These are phyloP conservation scores for Aspergillus vadensis DNA, from an alignment of 2,329 filamentous ascomycete genomes.

Conservation along the genomic window DNA sequence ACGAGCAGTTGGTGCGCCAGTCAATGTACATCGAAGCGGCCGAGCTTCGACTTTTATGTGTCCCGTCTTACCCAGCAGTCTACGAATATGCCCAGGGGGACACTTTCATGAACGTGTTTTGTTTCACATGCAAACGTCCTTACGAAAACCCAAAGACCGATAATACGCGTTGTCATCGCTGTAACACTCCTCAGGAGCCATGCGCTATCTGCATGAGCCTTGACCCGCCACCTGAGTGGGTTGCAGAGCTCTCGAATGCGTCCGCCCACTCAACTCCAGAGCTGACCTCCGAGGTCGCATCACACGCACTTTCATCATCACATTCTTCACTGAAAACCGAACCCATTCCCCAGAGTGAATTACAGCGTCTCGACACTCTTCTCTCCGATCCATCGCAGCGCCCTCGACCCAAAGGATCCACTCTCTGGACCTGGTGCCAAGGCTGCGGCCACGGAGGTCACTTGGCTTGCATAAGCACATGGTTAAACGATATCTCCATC, in stretches of 20 bases:
- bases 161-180: constrained; percentile 55
- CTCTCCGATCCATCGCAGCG: constrained; percentile 25
- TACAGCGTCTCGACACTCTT: constrained; percentile 28
- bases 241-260: constrained; percentile 27
- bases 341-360: constrained; percentile 25
- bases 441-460: constrained; percentile 64
- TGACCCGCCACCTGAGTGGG: constrained; percentile 45
- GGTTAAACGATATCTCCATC: constrained; percentile 54
- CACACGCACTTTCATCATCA: constrained; percentile 49
- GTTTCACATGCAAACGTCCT: constrained; percentile 58
- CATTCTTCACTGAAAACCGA: constrained; percentile 46
- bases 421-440: constrained; percentile 60
- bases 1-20: constrained; percentile 55
- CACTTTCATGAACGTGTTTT: constrained; percentile 57
- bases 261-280: constrained; percentile 17
- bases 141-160: constrained; percentile 54
- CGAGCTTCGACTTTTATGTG: constrained; percentile 57
- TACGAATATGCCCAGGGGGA: constrained; percentile 60
- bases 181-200: constrained; percentile 43
- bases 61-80: constrained; percentile 57
- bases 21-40: constrained; percentile 53
- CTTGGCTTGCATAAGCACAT: constrained; percentile 57
- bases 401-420: constrained; percentile 35
- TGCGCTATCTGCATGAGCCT: constrained; percentile 47
- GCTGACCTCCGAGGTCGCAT: constrained; percentile 28